phyloP scores from a whole-genome alignment of 2,329 filamentous ascomycete species.

The Monosporascus sp. region DNA sequence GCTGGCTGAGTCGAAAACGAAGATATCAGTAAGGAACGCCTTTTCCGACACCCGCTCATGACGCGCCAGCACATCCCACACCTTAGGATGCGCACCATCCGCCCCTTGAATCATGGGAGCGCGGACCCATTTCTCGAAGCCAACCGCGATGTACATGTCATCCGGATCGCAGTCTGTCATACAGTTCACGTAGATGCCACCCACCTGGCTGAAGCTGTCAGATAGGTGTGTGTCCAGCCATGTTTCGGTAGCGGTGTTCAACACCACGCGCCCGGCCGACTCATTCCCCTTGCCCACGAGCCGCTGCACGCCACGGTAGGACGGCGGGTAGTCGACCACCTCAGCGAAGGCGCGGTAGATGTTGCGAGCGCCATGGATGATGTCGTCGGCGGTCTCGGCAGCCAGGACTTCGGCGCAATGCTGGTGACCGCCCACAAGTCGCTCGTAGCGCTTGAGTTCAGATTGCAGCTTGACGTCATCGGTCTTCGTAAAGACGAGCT shows the following conservation, averaged over 20 bases:
- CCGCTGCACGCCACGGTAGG: slow-evolving; percentile 22
- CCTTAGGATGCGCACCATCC: slow-evolving; percentile 6
- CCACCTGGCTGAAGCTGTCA: slow-evolving; percentile 32
- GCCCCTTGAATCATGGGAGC: slow-evolving; percentile 13
- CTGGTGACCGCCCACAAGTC: slow-evolving; percentile 26
- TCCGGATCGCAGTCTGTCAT: slow-evolving; percentile 22
- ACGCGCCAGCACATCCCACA: slow-evolving; percentile 24
- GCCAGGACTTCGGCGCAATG: slow-evolving; percentile 24
- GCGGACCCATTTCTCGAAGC: slow-evolving; percentile 28
- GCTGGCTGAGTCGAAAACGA: slow-evolving; percentile 26
- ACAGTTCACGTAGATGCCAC: slow-evolving; percentile 31
- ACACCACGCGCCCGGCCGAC: slow-evolving; percentile 25
- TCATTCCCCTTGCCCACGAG: slow-evolving; percentile 23
- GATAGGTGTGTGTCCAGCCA: slow-evolving; percentile 23
- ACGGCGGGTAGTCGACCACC: slow-evolving; percentile 29
- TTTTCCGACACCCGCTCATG: slow-evolving; percentile 21
- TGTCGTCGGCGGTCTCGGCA: slow-evolving; percentile 23
- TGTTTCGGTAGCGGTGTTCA: slow-evolving; percentile 10
- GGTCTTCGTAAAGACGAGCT: slow-evolving; percentile 9
- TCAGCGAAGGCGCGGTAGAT: slow-evolving; percentile 33
- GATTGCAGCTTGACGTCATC: slow-evolving; percentile 11
- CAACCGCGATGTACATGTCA: slow-evolving; percentile 29
- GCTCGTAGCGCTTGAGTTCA: slow-evolving; percentile 21
- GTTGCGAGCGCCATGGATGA: slow-evolving; percentile 26
- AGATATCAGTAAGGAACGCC: slow-evolving; percentile 27